Base-by-base conservation (phyloP, 371 early-diverging fungal species). In the Syncephalastrum monosporum region DNA sequence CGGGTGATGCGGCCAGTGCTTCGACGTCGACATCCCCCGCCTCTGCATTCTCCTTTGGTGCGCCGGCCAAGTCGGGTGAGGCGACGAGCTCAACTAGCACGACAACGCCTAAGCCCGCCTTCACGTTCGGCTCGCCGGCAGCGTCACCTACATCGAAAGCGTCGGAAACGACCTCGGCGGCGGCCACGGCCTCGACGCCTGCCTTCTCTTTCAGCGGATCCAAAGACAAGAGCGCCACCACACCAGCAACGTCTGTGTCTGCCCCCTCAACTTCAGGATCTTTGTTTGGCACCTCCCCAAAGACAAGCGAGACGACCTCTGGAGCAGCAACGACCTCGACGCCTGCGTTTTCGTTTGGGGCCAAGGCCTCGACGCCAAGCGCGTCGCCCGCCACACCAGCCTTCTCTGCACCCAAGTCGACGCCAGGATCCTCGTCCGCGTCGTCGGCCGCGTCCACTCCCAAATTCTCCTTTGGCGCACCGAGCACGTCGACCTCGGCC, bases 381-480 rank as follows among this genome's bases (percentile, higher is more conserved):
- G 6, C 38, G 12, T 33, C 38, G 38, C 38, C 38, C 5, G 10
- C 10, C 12, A 33, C 33, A 38, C 47, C 44, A 46, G 24, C 48
- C 23, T 49, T 53, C n/a, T 49, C 41, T 27, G 44, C 25, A 27
- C 19, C 56, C 8, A 42, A 45, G 21, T 19, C 56, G 6, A 38
- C 55, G 1, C 19, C 50, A 12, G 16, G 29, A 8, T 14, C 19
- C 50, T 56, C 42, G 19, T 6, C 48, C 38, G 17, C 56, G 1
- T 33, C 44, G 17, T 33, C 51, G 3, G 17, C 56, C 1, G 38
- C 44, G 13, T 33, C 51, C 8, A 46, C 55, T 0, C 45, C 61
- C 5, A 58, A 43, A 2, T 52, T 63, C 53, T 25, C 64, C 33
- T 65, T 62, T 46, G 56, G 64, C 41, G 45, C 59, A 42, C 24